phyloP scores from a whole-genome alignment of 2,329 filamentous ascomycete species.

The Pyrenophora tritici-repentis region DNA sequence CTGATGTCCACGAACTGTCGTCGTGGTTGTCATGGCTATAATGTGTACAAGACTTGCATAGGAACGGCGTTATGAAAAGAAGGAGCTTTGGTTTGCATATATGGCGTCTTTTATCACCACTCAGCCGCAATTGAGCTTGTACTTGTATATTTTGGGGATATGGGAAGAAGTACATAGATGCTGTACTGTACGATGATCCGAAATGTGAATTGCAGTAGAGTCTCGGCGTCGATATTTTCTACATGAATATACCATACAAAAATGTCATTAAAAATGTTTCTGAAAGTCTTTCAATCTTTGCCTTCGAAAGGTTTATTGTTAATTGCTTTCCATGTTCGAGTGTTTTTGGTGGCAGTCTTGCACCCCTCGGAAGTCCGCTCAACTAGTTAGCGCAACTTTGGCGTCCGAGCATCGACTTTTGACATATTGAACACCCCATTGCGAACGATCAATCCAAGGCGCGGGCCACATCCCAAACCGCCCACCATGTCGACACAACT shows the following conservation, averaged over 20 bases:
- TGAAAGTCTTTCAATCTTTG: background rate
- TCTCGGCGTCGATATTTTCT: background rate
- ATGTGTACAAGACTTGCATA: conserved; percentile 18
- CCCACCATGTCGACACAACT: conserved; percentile 24
- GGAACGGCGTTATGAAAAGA: conserved; percentile 12
- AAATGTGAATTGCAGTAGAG: no score
- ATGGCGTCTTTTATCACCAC: conserved; percentile 10
- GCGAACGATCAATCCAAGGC: conserved; percentile 8
- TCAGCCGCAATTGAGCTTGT: conserved; percentile 6
- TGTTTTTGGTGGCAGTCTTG: background rate
- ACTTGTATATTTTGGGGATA: conserved; percentile 11
- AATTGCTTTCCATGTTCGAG: background rate
- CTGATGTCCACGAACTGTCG: no score
- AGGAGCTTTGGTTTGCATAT: conserved; percentile 5
- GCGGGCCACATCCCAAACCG: conserved; percentile 2
- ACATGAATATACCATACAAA: background rate
- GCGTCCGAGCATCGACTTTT: conserved; percentile 20
- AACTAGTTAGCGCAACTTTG: conserved; percentile 13
- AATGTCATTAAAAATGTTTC: no score
- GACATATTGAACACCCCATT: conserved; percentile 7
- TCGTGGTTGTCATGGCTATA: background rate
- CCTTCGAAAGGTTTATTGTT: background rate
- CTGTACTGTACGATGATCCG: no score
- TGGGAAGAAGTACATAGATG: no score
- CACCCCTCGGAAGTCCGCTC: conserved; percentile 10